A percentile compares a stretch with the other conserved stretches of the same genome.
Conservation (phyloP, 2,329 filamentous ascomycete species). For the Fusarium sp. region DNA sequence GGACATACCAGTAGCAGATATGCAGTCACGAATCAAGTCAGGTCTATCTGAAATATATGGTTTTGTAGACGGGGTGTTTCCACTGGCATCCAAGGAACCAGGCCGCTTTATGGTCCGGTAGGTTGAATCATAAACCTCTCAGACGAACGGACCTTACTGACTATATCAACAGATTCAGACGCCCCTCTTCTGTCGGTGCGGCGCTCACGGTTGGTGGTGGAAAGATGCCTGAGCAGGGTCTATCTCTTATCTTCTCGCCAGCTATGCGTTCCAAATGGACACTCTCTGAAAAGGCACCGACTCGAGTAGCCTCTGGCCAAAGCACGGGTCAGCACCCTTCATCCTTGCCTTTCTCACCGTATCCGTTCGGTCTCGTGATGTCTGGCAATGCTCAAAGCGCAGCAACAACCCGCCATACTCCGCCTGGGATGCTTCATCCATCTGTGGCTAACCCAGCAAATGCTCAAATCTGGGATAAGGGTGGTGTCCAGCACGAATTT, state of each 20-base stretch:
- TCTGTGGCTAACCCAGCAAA: conserved; percentile 11
- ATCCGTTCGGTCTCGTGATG: conserved; percentile 5
- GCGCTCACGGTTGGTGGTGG: conserved; percentile 42
- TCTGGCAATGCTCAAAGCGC: not conserved
- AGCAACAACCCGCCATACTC: not conserved
- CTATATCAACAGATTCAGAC: conserved; percentile 40
- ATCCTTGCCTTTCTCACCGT: conserved; percentile 5
- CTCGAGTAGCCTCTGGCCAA: not conserved
- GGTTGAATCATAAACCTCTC: not conserved
- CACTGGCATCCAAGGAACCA: conserved; percentile 18
- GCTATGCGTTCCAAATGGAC: conserved; percentile 50
- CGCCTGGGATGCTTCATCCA: conserved; percentile 19
- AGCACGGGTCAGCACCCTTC: not conserved
- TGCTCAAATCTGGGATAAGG: not conserved
- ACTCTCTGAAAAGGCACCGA: conserved; percentile 1
- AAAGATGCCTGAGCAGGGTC: conserved; percentile 41
- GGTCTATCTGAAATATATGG: conserved; percentile 47
- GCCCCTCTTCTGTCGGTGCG: conserved; percentile 42
- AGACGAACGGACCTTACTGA: not conserved
- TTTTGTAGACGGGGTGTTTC: conserved; percentile 46
- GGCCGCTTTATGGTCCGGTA: conserved; percentile 47
- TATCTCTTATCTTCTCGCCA: conserved; percentile 45
- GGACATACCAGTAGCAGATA: conserved; percentile 27
- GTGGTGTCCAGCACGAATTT: conserved; percentile 19
- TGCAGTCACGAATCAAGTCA: conserved; percentile 46